Conservation (phyloP, 495 filamentous ascomycete species). For the Penicillium coprophilum region DNA sequence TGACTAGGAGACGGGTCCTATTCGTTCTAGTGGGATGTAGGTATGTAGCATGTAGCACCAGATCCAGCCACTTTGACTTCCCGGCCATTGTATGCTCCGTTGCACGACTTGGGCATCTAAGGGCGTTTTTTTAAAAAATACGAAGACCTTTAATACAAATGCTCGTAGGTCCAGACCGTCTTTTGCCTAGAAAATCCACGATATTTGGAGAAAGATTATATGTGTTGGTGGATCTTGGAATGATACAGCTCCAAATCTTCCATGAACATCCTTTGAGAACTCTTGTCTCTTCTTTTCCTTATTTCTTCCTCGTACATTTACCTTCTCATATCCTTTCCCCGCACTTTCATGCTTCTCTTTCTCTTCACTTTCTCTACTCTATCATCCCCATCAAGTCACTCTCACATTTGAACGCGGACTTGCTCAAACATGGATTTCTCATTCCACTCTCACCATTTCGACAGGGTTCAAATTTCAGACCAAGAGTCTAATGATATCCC, state of each 20-base stretch:
- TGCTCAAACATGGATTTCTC: conserved; percentile 26
- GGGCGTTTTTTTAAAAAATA: conserved; percentile 7
- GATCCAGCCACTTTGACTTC: conserved; percentile 21
- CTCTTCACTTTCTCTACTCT: neutral
- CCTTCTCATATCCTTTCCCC: neutral
- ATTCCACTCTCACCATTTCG: conserved; percentile 17
- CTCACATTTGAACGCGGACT: neutral
- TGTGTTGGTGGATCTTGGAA: conserved; percentile 20
- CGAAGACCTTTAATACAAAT: conserved; percentile 5
- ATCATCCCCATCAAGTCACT: neutral
- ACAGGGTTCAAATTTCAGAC: conserved; percentile 28
- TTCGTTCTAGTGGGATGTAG: conserved; percentile 16
- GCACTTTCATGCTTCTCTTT: neutral
- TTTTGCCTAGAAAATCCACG: conserved; percentile 15
- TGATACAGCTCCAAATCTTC: conserved; percentile 26
- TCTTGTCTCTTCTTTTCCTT: conserved; percentile 15
- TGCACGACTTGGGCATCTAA: conserved; percentile 21
- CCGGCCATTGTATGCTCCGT: conserved; percentile 25
- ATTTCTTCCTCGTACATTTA: neutral
- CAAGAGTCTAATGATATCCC: conserved; percentile 22
- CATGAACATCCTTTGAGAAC: conserved; percentile 6
- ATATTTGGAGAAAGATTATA: conserved; percentile 19
- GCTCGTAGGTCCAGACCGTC: conserved; percentile 2
- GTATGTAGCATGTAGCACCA: conserved; percentile 21
- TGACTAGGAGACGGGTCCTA: neutral